Evolutionary conservation across 106 monocot species (phyloP).

Genomic region (Vanilla planifolia): DNA sequence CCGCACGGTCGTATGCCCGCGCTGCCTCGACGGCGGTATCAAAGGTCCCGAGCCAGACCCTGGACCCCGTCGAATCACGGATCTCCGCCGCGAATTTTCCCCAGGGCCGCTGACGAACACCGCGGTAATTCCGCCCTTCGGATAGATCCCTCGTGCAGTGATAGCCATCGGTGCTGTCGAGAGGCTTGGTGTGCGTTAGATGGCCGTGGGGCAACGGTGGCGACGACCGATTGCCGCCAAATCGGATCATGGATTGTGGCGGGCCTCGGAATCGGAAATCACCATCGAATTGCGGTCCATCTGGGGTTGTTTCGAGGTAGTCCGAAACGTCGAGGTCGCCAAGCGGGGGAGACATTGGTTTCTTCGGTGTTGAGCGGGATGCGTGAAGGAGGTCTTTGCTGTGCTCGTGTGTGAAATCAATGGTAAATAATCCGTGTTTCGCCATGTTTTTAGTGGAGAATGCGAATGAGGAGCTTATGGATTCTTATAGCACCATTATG

Average conservation of each 20-base stretch:
- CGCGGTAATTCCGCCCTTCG: conserved; percentile 48
- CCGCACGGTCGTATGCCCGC: conserved; percentile 70
- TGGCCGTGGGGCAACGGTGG: conserved; percentile 1
- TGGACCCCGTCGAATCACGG: conserved; percentile 59
- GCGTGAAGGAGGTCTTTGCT: too few species aligned
- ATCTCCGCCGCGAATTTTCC: conserved; percentile 81
- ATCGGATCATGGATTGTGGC: conserved; percentile 14
- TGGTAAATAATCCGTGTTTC: too few species aligned
- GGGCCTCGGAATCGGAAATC: conserved; percentile 12
- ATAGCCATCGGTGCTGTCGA: conserved; percentile 8
- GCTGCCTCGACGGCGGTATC: conserved; percentile 69
- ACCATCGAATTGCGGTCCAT: not conserved
- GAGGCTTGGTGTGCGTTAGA: not conserved
- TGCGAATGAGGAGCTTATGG: too few species aligned
- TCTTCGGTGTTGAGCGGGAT: too few species aligned
- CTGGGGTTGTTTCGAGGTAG: not conserved
- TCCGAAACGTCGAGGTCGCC: conserved; percentile 1
- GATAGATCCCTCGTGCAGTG: not conserved
- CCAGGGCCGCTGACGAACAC: conserved; percentile 81
- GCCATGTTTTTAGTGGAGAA: too few species aligned
- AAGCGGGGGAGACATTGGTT: too few species aligned
- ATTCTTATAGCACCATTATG: too few species aligned
- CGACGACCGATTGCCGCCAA: conserved; percentile 13
- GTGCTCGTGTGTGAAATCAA: too few species aligned
- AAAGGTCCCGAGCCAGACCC: conserved; percentile 77